phyloP scores from a whole-genome alignment of 805 yeast species.

The Diddensiella caesifluorescens region DNA sequence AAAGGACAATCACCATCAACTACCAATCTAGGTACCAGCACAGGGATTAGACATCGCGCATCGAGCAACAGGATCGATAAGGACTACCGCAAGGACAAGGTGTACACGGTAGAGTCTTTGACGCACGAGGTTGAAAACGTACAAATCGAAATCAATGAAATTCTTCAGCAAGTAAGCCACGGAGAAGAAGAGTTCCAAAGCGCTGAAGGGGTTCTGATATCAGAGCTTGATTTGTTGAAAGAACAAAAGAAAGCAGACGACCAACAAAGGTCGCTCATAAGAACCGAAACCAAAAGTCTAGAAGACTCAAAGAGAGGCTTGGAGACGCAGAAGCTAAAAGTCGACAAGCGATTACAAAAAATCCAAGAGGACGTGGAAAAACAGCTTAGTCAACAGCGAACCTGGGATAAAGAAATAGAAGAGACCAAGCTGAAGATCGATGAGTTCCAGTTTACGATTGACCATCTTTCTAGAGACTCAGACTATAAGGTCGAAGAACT shows the following conservation, averaged over 20 bases:
- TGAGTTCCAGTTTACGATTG: constrained; percentile 12
- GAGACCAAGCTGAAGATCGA: constrained; percentile 16
- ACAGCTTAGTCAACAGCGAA: constrained; percentile 11
- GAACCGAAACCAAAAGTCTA: constrained; percentile 33
- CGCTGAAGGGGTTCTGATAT: constrained; percentile 24
- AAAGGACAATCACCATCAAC: neutral
- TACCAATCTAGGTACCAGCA: neutral
- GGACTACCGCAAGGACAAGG: constrained; percentile 12
- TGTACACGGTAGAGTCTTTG: constrained; percentile 32
- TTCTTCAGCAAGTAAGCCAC: constrained; percentile 22
- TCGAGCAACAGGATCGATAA: constrained; percentile 2
- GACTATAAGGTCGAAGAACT: constrained; percentile 11
- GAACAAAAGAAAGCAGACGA: constrained; percentile 31
- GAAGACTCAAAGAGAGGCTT: constrained; percentile 35
- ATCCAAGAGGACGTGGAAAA: constrained; percentile 19
- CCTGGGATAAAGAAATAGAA: constrained; percentile 24
- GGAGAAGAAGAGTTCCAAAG: constrained; percentile 28
- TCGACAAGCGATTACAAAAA: constrained; percentile 23
- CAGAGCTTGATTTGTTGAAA: constrained; percentile 28
- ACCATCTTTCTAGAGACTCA: constrained; percentile 11
- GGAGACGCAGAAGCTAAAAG: constrained; percentile 33
- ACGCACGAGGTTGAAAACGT: constrained; percentile 33
- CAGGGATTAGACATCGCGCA: constrained; percentile 6
- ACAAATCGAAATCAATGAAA: constrained; percentile 30
- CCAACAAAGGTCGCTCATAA: constrained; percentile 29